Conservation (phyloP, 768 basidiomycete genomes). For the Polyporus arcularius region DNA sequence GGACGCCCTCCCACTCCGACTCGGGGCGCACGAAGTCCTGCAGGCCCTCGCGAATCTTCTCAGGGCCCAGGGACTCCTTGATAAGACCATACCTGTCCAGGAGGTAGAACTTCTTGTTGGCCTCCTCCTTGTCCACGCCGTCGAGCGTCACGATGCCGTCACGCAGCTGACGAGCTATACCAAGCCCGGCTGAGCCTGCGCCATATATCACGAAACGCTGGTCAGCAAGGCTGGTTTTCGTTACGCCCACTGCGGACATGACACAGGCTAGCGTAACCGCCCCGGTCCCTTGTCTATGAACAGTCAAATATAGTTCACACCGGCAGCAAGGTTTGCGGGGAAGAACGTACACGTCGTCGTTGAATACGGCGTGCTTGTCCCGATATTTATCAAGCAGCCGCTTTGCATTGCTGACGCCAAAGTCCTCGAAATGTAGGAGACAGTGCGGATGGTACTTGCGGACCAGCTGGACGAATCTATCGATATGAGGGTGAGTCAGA, state of each 20-base stretch:
- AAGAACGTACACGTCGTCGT: slow-evolving; percentile 72
- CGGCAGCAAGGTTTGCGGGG: background rate
- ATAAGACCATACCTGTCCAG: slow-evolving; percentile 68
- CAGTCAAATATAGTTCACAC: background rate
- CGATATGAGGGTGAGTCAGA: background rate
- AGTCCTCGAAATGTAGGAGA: slow-evolving; percentile 85
- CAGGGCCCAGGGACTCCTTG: slow-evolving; percentile 46
- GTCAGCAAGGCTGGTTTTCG: slow-evolving; percentile 64
- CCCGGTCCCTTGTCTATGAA: slow-evolving; percentile 67
- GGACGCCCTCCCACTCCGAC: slow-evolving; percentile 51
- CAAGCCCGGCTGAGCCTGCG: slow-evolving; percentile 80
- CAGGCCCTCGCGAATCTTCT: slow-evolving; percentile 48
- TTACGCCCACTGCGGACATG: slow-evolving; percentile 69
- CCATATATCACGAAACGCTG: slow-evolving; percentile 82
- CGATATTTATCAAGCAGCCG: slow-evolving; percentile 63
- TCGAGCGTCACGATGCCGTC: slow-evolving; percentile 69
- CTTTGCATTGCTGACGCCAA: slow-evolving; percentile 77
- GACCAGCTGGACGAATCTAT: slow-evolving; percentile 74
- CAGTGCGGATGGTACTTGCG: slow-evolving; percentile 66
- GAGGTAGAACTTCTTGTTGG: slow-evolving; percentile 67
- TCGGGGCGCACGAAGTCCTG: slow-evolving; percentile 58
- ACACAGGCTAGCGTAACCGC: slow-evolving; percentile 71
- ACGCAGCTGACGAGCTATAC: slow-evolving; percentile 73
- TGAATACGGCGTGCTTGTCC: slow-evolving; percentile 68
- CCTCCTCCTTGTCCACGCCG: slow-evolving; percentile 52